Base-by-base conservation (phyloP, 2,329 filamentous ascomycete genomes). In the Ceratocystis ficicola region DNA sequence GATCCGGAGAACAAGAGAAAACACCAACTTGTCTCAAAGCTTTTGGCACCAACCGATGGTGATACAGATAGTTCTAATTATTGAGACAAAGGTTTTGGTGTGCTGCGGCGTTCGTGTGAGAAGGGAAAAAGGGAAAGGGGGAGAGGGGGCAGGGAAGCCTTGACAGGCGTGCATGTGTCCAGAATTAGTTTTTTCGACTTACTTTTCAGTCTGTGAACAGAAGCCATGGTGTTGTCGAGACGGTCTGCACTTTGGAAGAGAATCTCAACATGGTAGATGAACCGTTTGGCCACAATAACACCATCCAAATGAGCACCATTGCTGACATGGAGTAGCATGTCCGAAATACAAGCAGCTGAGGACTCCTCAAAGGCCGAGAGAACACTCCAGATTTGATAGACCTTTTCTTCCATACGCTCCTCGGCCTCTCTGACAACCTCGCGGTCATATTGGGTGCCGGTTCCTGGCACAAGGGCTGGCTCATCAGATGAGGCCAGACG, bases 281-380 rank as follows among this genome's bases (percentile, higher is more conserved):
- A 99, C 73, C 89, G 90, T 76, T 94, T 95, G 28, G 94, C 94
- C 28, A 96, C 89, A 72, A 96, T 82, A 48, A 99, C 91, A 22
- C 94, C 94, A 73, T 97, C 93, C 67, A 96, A 83, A 74, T 97
- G 97, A 25, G 90, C 90, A 44, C 93, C 94, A 74, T 99, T 99
- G 80, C 93, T 97, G 69, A 99, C 94, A 75, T 99, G 93, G 66
- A 99, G 80, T 61, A 99, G 85, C 94, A 99, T 99, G 74, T 99
- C 94, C 12, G 94, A 97, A 70, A 99, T 99, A 77, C 94, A 97
- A 12, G 93, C 94, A 3, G 94, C 94, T 2, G 93, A 96, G 4
- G 93, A 96, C 75, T 99, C 94, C 75, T 99, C 94, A 72, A 97
- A 99, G 0, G 90, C 90, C 7, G 94, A 97, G 10, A 99, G 80